Evolutionary conservation across 805 yeast genomes (phyloP).

Genomic region (Wickerhamomyces alni): DNA sequence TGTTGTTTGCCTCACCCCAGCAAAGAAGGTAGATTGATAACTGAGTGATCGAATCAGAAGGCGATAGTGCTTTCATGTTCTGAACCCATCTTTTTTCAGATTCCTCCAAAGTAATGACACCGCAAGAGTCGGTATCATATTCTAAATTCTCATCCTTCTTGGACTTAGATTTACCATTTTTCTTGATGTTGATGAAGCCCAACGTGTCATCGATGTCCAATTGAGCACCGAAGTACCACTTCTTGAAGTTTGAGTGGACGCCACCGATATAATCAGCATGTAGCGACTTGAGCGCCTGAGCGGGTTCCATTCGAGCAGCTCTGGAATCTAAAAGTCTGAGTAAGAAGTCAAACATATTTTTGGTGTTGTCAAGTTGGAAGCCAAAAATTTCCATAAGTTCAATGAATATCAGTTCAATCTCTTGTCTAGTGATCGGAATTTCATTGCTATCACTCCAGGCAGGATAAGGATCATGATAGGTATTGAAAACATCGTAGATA

Average conservation of each 20-base stretch:
- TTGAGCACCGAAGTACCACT: conserved; percentile 74
- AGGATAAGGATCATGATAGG: conserved; percentile 44
- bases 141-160: conserved; percentile 1
- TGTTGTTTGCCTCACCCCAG: conserved; percentile 90
- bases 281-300: conserved; percentile 47
- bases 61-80: conserved; percentile 42
- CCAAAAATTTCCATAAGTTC: conserved; percentile 53
- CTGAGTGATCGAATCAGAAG: conserved; percentile 55
- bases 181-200: conserved; percentile 28
- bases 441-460: conserved; percentile 37
- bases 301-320: conserved; percentile 57
- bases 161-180: conserved; percentile 21
- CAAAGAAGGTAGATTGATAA: conserved; percentile 63
- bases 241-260: conserved; percentile 55
- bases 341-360: conserved; percentile 62
- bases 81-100: conserved; percentile 45
- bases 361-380: conserved; percentile 60
- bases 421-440: conserved; percentile 44
- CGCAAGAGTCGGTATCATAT: background rate
- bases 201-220: conserved; percentile 53
- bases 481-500: conserved; percentile 37
- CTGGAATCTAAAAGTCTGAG: conserved; percentile 61
- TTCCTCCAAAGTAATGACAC: conserved; percentile 28
- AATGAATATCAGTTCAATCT: conserved; percentile 51
- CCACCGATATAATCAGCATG: conserved; percentile 80